Base-by-base conservation (phyloP, 495 filamentous ascomycete species). In the Neurospora cerealis region DNA sequence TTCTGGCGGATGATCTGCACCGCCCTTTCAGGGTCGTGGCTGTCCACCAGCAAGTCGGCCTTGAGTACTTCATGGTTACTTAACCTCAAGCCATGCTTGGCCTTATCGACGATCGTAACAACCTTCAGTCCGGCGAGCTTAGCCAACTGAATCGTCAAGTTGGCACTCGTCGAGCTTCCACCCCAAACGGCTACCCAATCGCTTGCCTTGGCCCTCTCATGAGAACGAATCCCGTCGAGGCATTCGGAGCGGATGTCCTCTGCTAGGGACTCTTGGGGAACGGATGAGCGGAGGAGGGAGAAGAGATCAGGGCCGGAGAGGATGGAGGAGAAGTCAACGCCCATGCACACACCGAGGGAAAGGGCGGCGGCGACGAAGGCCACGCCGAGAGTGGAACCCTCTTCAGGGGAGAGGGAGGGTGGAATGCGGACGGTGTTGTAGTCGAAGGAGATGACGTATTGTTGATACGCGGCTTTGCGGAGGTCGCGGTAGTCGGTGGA, bases 151-250 rank as follows among this genome's bases (percentile, higher is more conserved):
- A 91, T 78, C 10, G 87, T 85, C 37, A 89, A 79, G 69, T 86
- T 84, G 0, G 89, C 90, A 5, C 89, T 90, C 2, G 87, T 90
- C 44, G 89, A 90, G 1, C 80, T 83, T 87, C 89, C 90, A 75
- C 90, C 91, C 90, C 90, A 93, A 17, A 92, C 87, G 13, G 86
- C 89, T 72, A 93, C 78, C 90, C 90, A 93, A 38, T 92, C 90
- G 0, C 88, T 89, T 10, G 74, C 48, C 69, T 80, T 79, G 2
- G 85, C 82, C 41, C 85, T 81, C 73, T 89, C 88, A 13, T 79
- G 74, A 15, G 79, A 75, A 10, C 71, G 70, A 38, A 86, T 83
- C 6, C 82, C 78, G 11, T 85, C 79, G 39, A 90, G 86, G 46
- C 85, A 87, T 70, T 92, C 89, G 2, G 81, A 74, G 19, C 81